phyloP scores from a whole-genome alignment of 2,329 filamentous ascomycete species.

The Diplodia intermedia region DNA sequence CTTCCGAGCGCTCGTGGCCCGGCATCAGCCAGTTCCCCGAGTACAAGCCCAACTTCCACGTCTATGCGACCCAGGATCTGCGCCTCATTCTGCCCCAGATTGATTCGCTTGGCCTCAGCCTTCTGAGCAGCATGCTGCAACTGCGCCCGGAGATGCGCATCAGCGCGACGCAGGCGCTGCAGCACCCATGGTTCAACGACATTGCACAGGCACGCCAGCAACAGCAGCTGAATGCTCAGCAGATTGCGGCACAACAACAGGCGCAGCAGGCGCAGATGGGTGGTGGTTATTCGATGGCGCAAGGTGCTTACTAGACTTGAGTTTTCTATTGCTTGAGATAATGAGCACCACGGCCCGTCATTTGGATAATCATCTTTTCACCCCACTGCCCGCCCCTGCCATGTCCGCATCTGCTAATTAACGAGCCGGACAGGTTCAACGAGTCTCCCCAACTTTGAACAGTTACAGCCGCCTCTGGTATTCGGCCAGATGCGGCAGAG shows the following conservation, averaged over 20 bases:
- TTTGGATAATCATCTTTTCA: conserved; percentile 10
- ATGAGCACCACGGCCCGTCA: conserved; percentile 5
- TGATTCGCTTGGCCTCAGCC: conserved; percentile 83
- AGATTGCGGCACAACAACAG: conserved; percentile 46
- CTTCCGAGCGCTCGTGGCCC: conserved; percentile 93
- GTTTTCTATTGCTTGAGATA: conserved; percentile 1
- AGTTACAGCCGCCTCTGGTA: neutral
- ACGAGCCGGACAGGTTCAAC: neutral
- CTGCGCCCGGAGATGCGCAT: conserved; percentile 89
- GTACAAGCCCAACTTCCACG: conserved; percentile 94
- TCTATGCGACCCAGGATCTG: conserved; percentile 91
- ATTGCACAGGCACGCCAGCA: conserved; percentile 48
- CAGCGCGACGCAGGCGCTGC: conserved; percentile 82
- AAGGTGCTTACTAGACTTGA: conserved; percentile 46
- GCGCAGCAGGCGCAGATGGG: conserved; percentile 49
- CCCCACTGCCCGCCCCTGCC: neutral
- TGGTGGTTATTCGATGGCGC: conserved; percentile 45
- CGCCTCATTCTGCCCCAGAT: conserved; percentile 87
- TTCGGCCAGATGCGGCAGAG: neutral
- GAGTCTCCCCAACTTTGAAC: neutral
- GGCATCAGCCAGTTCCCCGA: conserved; percentile 96
- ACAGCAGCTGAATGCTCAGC: conserved; percentile 45
- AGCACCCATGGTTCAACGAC: conserved; percentile 92
- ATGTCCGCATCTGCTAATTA: conserved; percentile 18
- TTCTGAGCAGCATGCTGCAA: conserved; percentile 90